A percentile compares a stretch with the other conserved stretches of the same genome.
Conservation (phyloP, 257 asterid species). For the Solanum okadae region DNA sequence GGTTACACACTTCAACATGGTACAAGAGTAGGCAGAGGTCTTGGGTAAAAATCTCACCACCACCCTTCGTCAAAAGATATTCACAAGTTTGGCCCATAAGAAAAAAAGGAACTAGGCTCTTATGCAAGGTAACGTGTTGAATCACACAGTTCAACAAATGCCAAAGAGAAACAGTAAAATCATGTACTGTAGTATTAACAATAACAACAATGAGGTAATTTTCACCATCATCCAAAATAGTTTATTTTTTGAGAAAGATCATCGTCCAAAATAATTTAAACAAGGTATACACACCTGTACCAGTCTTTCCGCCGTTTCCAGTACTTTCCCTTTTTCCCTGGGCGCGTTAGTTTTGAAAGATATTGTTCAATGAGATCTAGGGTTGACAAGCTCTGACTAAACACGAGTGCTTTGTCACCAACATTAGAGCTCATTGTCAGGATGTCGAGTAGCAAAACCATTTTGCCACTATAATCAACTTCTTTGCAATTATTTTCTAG, state of each 20-base stretch:
- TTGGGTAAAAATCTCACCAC: background rate
- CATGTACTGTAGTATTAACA: background rate
- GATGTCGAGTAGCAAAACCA: conserved; percentile 87
- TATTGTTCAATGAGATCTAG: conserved; percentile 80
- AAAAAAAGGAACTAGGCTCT: background rate
- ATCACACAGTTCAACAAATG: background rate
- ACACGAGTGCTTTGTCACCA: conserved; percentile 92
- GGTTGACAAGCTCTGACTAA: conserved; percentile 86
- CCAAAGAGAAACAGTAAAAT: background rate
- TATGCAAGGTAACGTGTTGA: background rate
- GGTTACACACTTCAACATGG: background rate
- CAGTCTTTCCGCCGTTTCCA: conserved; percentile 97
- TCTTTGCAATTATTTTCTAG: conserved; percentile 60
- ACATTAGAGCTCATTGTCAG: conserved; percentile 69
- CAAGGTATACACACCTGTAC: conserved; percentile 63
- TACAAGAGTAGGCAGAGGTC: background rate
- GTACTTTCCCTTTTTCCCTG: conserved; percentile 57
- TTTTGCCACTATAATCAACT: conserved; percentile 80
- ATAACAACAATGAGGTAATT: background rate
- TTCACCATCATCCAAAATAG: background rate
- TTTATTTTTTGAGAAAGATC: background rate
- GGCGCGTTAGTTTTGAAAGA: conserved; percentile 71
- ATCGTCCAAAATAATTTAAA: background rate
- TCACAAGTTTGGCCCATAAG: background rate
- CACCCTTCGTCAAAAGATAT: background rate